Conservation (phyloP, 2,329 filamentous ascomycete genomes). For the Ophiognomonia clavigignenti-juglandacearum region DNA sequence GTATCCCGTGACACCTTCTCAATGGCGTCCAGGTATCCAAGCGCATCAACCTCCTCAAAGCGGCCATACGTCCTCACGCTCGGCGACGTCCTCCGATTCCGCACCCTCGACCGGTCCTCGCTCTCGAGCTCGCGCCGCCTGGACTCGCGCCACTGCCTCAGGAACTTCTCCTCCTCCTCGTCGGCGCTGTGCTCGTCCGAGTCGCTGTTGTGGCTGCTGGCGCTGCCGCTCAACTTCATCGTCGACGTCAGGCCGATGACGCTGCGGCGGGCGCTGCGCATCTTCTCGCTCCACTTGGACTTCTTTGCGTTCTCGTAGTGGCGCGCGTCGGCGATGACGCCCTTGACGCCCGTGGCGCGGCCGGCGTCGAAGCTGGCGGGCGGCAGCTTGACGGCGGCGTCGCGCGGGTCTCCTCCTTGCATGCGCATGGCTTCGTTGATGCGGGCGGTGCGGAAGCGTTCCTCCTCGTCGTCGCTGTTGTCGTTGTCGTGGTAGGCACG, state of each 20-base stretch:
- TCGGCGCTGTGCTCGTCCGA: conserved; percentile 45
- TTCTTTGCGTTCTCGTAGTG: conserved; percentile 66
- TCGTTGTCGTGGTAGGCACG: conserved; percentile 35
- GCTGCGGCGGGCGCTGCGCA: conserved; percentile 48
- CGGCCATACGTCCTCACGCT: conserved; percentile 74
- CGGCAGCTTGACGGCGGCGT: conserved; percentile 52
- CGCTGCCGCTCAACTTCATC: conserved; percentile 22
- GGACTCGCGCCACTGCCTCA: conserved; percentile 79
- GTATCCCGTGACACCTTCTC: conserved; percentile 81
- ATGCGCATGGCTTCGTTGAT: conserved; percentile 64
- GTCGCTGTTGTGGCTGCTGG: conserved; percentile 40
- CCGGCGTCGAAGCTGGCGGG: conserved; percentile 61
- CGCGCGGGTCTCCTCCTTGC: conserved; percentile 45
- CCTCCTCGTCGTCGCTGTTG: conserved; percentile 50
- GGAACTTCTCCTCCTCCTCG: conserved; percentile 73
- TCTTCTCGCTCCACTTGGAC: conserved; percentile 47
- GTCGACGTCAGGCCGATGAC: conserved; percentile 44
- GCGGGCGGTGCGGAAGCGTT: conserved; percentile 45
- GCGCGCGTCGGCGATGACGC: conserved; percentile 79
- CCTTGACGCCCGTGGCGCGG: conserved; percentile 76
- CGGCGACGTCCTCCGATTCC: conserved; percentile 67
- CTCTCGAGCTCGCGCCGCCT: conserved; percentile 72
- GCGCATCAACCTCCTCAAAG: conserved; percentile 79
- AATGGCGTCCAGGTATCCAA: conserved; percentile 92
- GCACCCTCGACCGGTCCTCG: conserved; percentile 47